A percentile compares a stretch with the other conserved stretches of the same genome.
These are phyloP conservation scores for Saccharomyces hybrid DNA, from an alignment of 1,139 yeast species.

Conservation along the genomic window DNA sequence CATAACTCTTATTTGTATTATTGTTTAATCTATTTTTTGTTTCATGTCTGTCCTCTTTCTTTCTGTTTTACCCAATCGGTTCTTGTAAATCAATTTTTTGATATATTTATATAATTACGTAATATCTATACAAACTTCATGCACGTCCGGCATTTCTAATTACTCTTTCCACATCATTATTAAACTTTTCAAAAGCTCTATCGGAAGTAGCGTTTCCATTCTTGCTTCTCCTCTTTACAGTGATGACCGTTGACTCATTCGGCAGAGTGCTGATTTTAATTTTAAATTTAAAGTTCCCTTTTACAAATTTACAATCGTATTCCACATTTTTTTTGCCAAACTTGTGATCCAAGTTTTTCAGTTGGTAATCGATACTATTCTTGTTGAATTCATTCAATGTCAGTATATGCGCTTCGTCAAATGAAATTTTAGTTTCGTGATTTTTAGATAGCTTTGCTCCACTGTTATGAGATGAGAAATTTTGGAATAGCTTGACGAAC, in stretches of 20 bases:
- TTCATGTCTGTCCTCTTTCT: neutral
- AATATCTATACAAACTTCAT: neutral
- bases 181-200: slow-evolving; percentile 18
- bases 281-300: slow-evolving; percentile 24
- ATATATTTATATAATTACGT: neutral
- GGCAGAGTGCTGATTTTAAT: slow-evolving; percentile 16
- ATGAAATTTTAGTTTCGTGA: slow-evolving; percentile 20
- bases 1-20: neutral
- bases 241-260: slow-evolving; percentile 10
- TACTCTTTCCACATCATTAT: slow-evolving; percentile 16
- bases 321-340: slow-evolving; percentile 18
- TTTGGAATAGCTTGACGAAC: neutral
- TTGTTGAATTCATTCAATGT: slow-evolving; percentile 23
- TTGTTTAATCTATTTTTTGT: neutral
- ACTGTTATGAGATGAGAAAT: neutral
- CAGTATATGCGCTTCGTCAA: slow-evolving; percentile 26
- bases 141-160: slow-evolving; percentile 11
- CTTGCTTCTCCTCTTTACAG: slow-evolving; percentile 16
- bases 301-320: slow-evolving; percentile 24
- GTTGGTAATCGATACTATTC: slow-evolving; percentile 22
- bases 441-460: slow-evolving; percentile 10
- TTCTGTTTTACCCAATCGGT: neutral
- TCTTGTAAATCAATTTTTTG: neutral
- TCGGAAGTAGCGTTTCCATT: slow-evolving; percentile 7
- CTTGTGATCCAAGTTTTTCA: slow-evolving; percentile 19